Evolutionary conservation across 805 yeast species (phyloP), one percentile per base, ranked within the genome.

Genomic region (Crinitomyces ghanaensis): DNA sequence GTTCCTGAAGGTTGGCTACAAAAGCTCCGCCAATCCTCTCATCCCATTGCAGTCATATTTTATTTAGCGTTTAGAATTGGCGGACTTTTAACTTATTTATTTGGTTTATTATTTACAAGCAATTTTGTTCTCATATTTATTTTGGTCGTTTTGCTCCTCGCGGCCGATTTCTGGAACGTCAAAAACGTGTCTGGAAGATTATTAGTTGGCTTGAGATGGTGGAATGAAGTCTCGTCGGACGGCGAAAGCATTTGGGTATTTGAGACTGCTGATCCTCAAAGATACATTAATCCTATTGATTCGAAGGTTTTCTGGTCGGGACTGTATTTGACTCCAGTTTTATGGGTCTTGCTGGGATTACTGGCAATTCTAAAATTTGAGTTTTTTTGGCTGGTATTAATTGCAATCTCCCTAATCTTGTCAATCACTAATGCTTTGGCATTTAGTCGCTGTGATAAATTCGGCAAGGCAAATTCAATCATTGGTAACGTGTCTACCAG

Each of bases 111-210:
- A 29, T 68, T 83, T 53, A 72, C 84, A 4, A 67, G 67, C 34
- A 68, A 69, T 44, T 77, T 74, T 50, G 77, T 82, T 9, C 62
- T 83, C 26, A 73, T 83, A 47, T 88, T 91, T 63, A 85, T 88
- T 11, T 54, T 74, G 4, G 75, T 84, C 15, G 72, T 86, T 2
- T 60, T 91, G 12, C 59, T 85, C 13, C 65, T 83, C 14, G 81
- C 95, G 0, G 83, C 84, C 1, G 98, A 88, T 54, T 88, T 88
- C 50, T 88, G 96, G 93, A 79, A 82, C 50, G 74, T 83, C 16
- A 91, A 88, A 52, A 88, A 88, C 56, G 80, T 88, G 17, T 66
- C 93, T 14, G 98, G 98, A 1, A 63, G 97, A 38, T 67, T 83
- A 36, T 57, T 88, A 36, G 96, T 91, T 4, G 97, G 96, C 0